phyloP scores from a whole-genome alignment of 2,329 filamentous ascomycete genomes.

The Penicillium sp. region DNA sequence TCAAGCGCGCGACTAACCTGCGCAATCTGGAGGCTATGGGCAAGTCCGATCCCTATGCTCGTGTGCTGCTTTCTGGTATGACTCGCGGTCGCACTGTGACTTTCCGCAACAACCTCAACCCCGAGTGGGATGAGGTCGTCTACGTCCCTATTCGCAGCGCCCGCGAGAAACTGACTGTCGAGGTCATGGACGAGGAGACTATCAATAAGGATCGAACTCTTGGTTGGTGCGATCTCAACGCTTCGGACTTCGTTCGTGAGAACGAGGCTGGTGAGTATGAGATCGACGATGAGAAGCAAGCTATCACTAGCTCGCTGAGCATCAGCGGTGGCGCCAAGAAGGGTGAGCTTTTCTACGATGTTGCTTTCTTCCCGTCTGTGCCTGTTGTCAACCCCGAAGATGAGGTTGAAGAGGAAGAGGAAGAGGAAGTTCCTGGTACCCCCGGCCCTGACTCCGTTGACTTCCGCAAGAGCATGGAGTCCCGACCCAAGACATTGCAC shows the following conservation, averaged over 20 bases:
- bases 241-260: conserved; percentile 76
- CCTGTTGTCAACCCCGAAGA: conserved; percentile 86
- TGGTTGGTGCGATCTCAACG: conserved; percentile 74
- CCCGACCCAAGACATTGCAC: conserved; percentile 27
- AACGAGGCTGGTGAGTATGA: conserved; percentile 79
- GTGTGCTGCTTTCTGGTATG: conserved; percentile 84
- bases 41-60: conserved; percentile 93
- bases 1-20: conserved; percentile 77
- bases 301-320: conserved; percentile 67
- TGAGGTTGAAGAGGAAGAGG: conserved; percentile 51
- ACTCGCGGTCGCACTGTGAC: conserved; percentile 92
- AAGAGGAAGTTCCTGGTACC: conserved; percentile 35
- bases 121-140: conserved; percentile 92
- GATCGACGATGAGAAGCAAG: conserved; percentile 72
- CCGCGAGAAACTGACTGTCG: conserved; percentile 80
- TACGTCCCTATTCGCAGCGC: conserved; percentile 87
- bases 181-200: conserved; percentile 96
- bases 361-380: conserved; percentile 85
- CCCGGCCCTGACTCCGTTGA: conserved; percentile 9
- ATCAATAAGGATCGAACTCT: conserved; percentile 88
- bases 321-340: conserved; percentile 73
- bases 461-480: conserved; percentile 33
- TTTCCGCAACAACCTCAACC: conserved; percentile 92
- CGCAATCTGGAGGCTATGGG: conserved; percentile 93
- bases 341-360: conserved; percentile 78